Evolutionary conservation across 306 rosid genomes (phyloP).

Genomic region (Prunus armeniaca): DNA sequence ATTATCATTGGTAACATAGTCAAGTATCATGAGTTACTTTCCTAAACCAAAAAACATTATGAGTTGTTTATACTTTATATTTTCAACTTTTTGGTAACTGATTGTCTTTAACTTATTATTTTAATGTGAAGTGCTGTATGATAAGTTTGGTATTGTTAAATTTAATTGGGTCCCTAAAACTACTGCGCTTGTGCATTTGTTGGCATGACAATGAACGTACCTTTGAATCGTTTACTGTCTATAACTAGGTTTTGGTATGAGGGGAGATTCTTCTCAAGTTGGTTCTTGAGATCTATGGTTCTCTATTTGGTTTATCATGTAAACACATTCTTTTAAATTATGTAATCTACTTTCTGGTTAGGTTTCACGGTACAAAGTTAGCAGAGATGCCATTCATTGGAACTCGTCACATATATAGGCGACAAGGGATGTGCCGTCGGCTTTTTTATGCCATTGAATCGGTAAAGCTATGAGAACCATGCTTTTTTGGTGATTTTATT

Average conservation of each 20-base stretch:
- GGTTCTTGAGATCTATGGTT: constrained; percentile 1
- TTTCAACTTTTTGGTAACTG: neutral
- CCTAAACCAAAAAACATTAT: neutral
- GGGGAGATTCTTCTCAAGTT: neutral
- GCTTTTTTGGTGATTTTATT: constrained; percentile 21
- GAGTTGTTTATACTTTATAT: neutral
- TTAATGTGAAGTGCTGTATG: neutral
- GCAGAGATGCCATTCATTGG: constrained; percentile 99
- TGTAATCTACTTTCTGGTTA: constrained; percentile 33
- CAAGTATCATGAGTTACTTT: neutral
- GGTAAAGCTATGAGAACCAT: constrained; percentile 44
- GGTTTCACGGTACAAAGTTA: constrained; percentile 94
- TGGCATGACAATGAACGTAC: neutral
- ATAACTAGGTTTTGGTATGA: neutral
- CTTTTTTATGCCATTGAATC: constrained; percentile 86
- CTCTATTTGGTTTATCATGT: constrained; percentile 4
- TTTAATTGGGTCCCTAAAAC: neutral
- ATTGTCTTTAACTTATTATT: neutral
- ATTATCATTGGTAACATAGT: neutral
- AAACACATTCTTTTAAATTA: constrained; percentile 7
- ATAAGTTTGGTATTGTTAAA: neutral
- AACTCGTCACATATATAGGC: constrained; percentile 92
- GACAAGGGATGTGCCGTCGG: constrained; percentile 98
- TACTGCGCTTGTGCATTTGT: neutral
- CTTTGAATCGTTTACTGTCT: neutral